These are phyloP conservation scores for Coelastrella sp. DNA, from an alignment of 139 green algal genomes.

Conservation along the genomic window DNA sequence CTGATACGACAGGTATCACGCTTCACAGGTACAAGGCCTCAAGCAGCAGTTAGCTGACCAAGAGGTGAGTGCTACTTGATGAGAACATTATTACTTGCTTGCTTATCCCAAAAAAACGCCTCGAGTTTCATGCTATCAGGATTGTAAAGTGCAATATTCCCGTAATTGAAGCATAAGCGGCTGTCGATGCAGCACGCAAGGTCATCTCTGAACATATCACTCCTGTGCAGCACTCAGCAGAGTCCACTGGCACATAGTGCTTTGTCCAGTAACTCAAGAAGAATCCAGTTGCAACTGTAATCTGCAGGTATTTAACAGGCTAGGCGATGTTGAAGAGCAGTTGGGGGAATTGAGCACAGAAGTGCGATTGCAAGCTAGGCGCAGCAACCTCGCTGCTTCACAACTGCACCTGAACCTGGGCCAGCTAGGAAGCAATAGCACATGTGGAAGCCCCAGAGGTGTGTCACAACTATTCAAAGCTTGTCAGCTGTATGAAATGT, in stretches of 20 bases:
- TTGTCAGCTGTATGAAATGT: no score
- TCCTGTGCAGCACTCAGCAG: no score
- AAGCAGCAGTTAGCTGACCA: constrained; percentile 4
- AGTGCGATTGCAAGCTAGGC: constrained; percentile 33
- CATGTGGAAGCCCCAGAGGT: constrained; percentile 25
- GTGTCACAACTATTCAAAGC: neutral
- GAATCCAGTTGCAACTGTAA: no score
- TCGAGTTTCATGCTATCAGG: no score
- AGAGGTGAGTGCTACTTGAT: neutral
- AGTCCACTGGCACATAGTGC: no score
- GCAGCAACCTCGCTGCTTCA: neutral
- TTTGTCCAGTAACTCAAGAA: no score
- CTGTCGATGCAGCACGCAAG: no score
- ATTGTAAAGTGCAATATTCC: no score
- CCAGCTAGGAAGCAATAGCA: constrained; percentile 13
- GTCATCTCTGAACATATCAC: no score
- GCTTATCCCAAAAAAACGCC: neutral
- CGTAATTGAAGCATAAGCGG: no score
- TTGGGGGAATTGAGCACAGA: constrained; percentile 8
- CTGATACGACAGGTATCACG: no score
- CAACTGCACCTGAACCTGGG: constrained; percentile 15
- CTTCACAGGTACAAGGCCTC: neutral
- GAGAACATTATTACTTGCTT: neutral
- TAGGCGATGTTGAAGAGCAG: constrained; percentile 7
- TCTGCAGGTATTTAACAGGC: neutral